Base-by-base conservation (phyloP, 805 yeast species). In the Deakozyma indianensis region DNA sequence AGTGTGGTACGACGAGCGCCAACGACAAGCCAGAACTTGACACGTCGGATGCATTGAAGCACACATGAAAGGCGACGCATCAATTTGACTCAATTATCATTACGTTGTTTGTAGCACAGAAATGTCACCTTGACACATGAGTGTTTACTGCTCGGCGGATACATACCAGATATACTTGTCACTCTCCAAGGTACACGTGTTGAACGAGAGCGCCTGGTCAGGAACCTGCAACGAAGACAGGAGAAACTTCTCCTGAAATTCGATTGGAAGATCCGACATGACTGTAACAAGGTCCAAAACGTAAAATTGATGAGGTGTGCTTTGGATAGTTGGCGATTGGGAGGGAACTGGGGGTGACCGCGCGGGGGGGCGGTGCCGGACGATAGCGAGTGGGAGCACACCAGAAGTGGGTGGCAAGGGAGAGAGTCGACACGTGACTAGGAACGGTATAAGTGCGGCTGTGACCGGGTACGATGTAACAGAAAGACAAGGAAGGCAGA, bases 161-260 rank as follows among this genome's bases (percentile, higher is more conserved):
- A 53, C 64, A 23, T 53, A 62, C 95, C 95, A 85, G 43, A 92
- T 83, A 66, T 80, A 92, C 60, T 74, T 80, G 65, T 90, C 97
- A 48, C 95, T 83, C 65, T 90, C 96, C 54, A 92, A 73, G 20
- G 98, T 92, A 48, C 96, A 86, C 35, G 96, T 80, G 68, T 86
- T 80, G 69, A 90, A 90, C 58, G 87, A 95, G 56, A 92, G 76
- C 49, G 90, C 79, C 55, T 76, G 73, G 50, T 83, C 88, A 61
- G 79, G 82, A 61, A 92, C 83, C 50, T 96, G 95, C 65, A 87
- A 68, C 50, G 80, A 68, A 50, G 94, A 76, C 66, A 92, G 78
- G 71, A 83, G 94, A 57, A 87, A 77, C 69, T 87, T 80, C 71
- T 90, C 97, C 57, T 94, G 88, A 69, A 90, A 87, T 69, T 90